These are phyloP conservation scores for Calonectria pauciramosa DNA, from an alignment of 2,329 filamentous ascomycete genomes.

Conservation along the genomic window DNA sequence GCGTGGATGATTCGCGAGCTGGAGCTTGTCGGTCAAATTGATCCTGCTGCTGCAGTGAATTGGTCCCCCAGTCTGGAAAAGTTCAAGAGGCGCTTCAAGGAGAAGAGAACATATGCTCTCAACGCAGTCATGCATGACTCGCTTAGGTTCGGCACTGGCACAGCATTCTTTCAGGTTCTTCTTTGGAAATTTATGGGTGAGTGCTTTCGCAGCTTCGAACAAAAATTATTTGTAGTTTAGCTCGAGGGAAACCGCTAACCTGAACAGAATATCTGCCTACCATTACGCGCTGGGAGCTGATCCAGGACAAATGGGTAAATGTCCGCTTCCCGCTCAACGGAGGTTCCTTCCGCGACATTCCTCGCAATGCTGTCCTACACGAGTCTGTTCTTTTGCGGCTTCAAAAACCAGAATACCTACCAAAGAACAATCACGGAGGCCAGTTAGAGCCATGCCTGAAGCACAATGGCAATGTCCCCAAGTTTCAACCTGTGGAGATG, in stretches of 20 bases:
- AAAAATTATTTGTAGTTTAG: neutral
- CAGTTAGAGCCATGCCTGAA: neutral
- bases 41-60: constrained; percentile 49
- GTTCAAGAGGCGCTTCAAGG: constrained; percentile 50
- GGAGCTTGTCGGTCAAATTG: constrained; percentile 51
- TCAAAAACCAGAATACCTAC: neutral
- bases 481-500: neutral
- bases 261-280: constrained; percentile 55
- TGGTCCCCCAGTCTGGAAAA: constrained; percentile 49
- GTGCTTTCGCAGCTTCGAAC: constrained; percentile 15
- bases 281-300: constrained; percentile 57
- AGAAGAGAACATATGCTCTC: constrained; percentile 49
- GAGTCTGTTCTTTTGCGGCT: constrained; percentile 27
- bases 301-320: constrained; percentile 48
- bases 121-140: constrained; percentile 55
- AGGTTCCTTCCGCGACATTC: constrained; percentile 55
- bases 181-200: constrained; percentile 60
- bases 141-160: constrained; percentile 53
- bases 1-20: constrained; percentile 68
- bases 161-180: constrained; percentile 54
- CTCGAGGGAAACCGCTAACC: neutral
- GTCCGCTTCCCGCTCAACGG: constrained; percentile 55
- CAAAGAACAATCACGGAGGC: constrained; percentile 10
- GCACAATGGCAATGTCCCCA: neutral
- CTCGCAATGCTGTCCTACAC: constrained; percentile 54